Conservation (phyloP, 2,329 filamentous ascomycete genomes). For the Penicillium italicum region DNA sequence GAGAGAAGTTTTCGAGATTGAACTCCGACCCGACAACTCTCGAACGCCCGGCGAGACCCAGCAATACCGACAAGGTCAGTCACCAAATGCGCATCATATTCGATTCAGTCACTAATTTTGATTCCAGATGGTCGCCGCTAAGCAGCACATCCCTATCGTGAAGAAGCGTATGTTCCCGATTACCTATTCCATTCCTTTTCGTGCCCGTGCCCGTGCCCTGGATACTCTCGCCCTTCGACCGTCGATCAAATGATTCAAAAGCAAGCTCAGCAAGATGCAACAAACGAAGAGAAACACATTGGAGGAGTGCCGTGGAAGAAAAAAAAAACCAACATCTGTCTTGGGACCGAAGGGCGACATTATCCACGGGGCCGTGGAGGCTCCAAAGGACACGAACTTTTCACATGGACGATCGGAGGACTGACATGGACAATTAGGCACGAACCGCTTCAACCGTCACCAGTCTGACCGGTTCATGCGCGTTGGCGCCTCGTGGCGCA, state of each 20-base stretch:
- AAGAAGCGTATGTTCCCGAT: constrained; percentile 89
- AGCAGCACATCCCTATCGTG: constrained; percentile 99
- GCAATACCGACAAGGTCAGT: constrained; percentile 46
- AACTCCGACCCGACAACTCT: constrained; percentile 42
- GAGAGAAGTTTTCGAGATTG: constrained; percentile 41
- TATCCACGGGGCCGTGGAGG: not conserved
- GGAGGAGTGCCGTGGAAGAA: not conserved
- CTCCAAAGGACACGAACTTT: not conserved
- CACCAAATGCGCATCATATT: constrained; percentile 5
- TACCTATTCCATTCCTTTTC: constrained; percentile 8
- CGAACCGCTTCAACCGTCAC: constrained; percentile 93
- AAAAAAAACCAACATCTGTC: not conserved
- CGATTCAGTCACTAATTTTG: constrained; percentile 6
- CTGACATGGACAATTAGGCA: constrained; percentile 59
- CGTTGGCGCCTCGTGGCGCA: constrained; percentile 88
- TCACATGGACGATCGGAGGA: constrained; percentile 33
- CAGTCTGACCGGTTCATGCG: constrained; percentile 97
- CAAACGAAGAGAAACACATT: not conserved
- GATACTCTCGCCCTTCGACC: constrained; percentile 23
- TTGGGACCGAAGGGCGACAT: constrained; percentile 9
- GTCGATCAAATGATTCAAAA: constrained; percentile 8
- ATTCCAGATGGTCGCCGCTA: constrained; percentile 86
- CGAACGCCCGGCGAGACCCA: constrained; percentile 43
- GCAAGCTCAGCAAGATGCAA: not conserved
- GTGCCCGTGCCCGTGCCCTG: constrained; percentile 14